Evolutionary conservation across 108 stramenopile genomes (phyloP), one percentile per base, ranked within the genome.

Genomic region (Ochromonas danica): DNA sequence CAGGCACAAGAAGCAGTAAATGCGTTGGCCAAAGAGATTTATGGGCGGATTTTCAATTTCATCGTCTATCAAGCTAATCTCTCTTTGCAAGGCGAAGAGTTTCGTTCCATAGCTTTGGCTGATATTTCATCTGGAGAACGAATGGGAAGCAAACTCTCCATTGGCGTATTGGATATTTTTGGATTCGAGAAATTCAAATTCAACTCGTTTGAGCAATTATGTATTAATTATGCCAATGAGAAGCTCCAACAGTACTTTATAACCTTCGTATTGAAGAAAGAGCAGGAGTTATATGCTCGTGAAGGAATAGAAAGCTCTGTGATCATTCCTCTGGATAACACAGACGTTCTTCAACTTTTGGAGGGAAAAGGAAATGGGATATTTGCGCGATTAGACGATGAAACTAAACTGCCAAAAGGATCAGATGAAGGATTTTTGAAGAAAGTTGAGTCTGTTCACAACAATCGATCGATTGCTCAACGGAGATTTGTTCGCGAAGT

Each of bases 191-290:
- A 57, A n/a, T 81, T 85, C 62, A 75, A 85, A 63, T 42, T 79
- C 91, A 97, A 87, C 62, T 89, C 82, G 80, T 95, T 95, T 83
- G 96, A 97, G 81, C 96, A 97, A 84, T 84, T 89, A 65, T 77
- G 82, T 45, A 89, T 89, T 86, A 84, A 84, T 82, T 83, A 83
- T 42, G 84, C 84, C 14, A 84, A 84, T 71, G 83, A 84, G 78
- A 79, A 80, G 78, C 81, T 84, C 77, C 83, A 84, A 70, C 81
- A 84, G 78, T 81, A 83, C 81, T 84, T 84, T 79, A 84, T 83
- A 70, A 78, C 74, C 71, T 84, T 79, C 74, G 84, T 84, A 28
- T 87, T 88, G 61, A 83, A 88, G 85, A 40, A 80, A 82, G 86
- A 87, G 80, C 84, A 85, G 83, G 79, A 79, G 57, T 79, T 85